Evolutionary conservation across 1,284 basidiomycete genomes (phyloP), one percentile per base, ranked within the genome.

Genomic region (Mycena citricolor): DNA sequence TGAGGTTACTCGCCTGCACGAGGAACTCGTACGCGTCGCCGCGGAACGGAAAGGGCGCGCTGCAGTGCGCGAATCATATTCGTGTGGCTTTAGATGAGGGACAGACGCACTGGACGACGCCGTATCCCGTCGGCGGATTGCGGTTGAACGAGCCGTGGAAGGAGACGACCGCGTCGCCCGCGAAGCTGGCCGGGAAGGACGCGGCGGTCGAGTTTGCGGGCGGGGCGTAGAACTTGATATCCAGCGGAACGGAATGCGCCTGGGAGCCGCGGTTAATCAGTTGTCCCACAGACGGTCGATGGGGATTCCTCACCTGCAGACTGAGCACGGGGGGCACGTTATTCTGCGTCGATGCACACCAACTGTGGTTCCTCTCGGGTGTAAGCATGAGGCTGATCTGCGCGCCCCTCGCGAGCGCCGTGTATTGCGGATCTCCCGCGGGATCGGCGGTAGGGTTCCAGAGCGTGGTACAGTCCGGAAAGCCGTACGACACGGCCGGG

Each of bases 201-300:
- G 23, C 40, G 3, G 37, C 13, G 13, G 40, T 52, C 10, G 49
- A 35, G 8, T 34, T 33, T 22, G 39, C 26, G 10, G 40, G 44
- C 6, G 57, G 36, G 8, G 49, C 36, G 42, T 62, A 70, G 51
- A 70, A 69, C 39, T 70, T 71, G 54, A 73, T 64, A 49, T 71
- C 70, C 10, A 71, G 58, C 4, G 70, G 69, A 1, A 67, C 69
- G 4, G 69, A 70, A 54, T 71, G 69, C 1, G 70, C 67, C 69
- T 72, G 40, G 8, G 16, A 21, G n/a, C n/a, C 29, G 21, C 20
- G 13, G 32, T 33, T 12, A 45, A 32, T 25, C 21, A 17, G 22
- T n/a, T 14, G 38, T 19, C 8, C 10, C 17, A n/a, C n/a, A 24
- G 33, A 16, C 17, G 8, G 25, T 21, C 1, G 20, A 33, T 35